Percentiles rank a stretch among this genome's conserved stretches.
These are phyloP conservation scores for Ramularia collo-cygni DNA, from an alignment of 2,329 filamentous ascomycete genomes.

Conservation along the genomic window DNA sequence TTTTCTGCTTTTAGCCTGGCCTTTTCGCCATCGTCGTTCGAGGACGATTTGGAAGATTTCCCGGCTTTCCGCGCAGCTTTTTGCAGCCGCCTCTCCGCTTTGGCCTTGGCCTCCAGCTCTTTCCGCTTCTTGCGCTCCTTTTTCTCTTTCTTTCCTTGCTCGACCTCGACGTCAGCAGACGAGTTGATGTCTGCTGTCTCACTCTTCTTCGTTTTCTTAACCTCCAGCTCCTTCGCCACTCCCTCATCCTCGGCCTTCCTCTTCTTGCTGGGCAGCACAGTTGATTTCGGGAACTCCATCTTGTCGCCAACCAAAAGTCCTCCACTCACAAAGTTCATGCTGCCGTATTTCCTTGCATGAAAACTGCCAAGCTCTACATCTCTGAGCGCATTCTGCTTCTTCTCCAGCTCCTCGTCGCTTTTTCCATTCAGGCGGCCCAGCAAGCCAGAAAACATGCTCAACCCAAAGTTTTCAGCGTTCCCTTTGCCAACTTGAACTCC, in stretches of 20 bases:
- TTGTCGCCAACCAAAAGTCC: constrained; percentile 62
- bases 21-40: constrained; percentile 23
- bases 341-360: constrained; percentile 67
- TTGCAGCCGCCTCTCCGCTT: constrained; percentile 39
- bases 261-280: constrained; percentile 36
- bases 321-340: constrained; percentile 81
- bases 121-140: constrained; percentile 11
- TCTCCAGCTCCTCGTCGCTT: constrained; percentile 62
- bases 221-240: constrained; percentile 5
- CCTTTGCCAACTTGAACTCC: constrained; percentile 72
- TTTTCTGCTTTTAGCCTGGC: constrained; percentile 40
- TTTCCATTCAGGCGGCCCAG: constrained; percentile 87
- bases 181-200: constrained; percentile 17
- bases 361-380: constrained; percentile 68
- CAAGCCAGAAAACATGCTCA: constrained; percentile 79
- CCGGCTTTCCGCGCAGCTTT: constrained; percentile 17
- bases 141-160: constrained; percentile 29
- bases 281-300: constrained; percentile 33
- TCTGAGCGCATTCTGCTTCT: constrained; percentile 61
- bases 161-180: constrained; percentile 29
- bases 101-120: constrained; percentile 18
- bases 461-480: constrained; percentile 65
- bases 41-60: constrained; percentile 13
- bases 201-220: constrained; percentile 30
- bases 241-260: constrained; percentile 12